Base-by-base conservation (phyloP, 2,329 filamentous ascomycete species). In the Annulohypoxylon truncatum region DNA sequence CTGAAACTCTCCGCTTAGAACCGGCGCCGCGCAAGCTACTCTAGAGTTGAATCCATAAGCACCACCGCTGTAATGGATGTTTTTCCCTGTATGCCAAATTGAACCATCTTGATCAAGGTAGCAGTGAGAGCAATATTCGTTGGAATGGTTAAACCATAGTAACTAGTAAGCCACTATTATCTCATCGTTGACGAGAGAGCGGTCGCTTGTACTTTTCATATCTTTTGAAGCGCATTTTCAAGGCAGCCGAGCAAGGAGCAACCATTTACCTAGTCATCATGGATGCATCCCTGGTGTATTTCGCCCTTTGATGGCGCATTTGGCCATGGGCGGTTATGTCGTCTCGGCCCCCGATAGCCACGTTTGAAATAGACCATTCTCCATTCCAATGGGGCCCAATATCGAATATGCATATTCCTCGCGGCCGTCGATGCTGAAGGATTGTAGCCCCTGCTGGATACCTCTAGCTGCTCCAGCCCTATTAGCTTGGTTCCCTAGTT, bases 221-320 rank as follows among this genome's bases (percentile, higher is more conserved):
- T 7, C 35, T 38, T 35, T 13, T 13, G 29, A n/a, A n/a, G n/a
- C n/a, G n/a, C n/a, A n/a, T n/a, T 35, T 35, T 35, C 33, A n/a
- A 13, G 33, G 33, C 13, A n/a, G 10, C 3, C 13, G 33, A 35
- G n/a, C 33, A 35, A 35, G 33, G 33, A 12, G 33, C n/a, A 15
- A 35, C 13, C 33, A 12, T n/a, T 8, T 74, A 44, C 66, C 67
- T 44, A 73, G 60, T 8, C 65, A 59, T 7, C 58, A 7, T 68
- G 68, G 26, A 68, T 52, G 13, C 64, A 61, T 0, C 71, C 48
- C 3, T 71, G 62, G 3, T 28, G n/a, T 47, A 35, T 13, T 33
- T 44, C 15, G 31, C 44, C 18, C 12, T 13, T 50, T 24, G 20
- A 50, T 55, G 15, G 44, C 18, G 20, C 44, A 15, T 33, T 42